Conservation (phyloP, 163 green algal species). For the Scenedesmus sp. region DNA sequence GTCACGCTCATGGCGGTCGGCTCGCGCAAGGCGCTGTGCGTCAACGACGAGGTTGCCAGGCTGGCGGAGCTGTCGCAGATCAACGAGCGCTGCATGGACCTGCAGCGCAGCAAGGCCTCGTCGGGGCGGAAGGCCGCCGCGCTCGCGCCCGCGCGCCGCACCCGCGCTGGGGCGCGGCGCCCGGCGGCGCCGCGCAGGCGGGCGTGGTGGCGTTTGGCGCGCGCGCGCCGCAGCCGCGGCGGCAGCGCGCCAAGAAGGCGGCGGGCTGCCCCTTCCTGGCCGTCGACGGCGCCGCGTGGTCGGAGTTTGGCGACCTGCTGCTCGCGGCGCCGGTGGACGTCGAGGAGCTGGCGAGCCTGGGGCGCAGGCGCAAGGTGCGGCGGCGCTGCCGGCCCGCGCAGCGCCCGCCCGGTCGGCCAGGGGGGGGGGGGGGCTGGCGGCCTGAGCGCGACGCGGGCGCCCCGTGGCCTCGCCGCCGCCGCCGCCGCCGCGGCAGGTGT, state of each 20-base stretch:
- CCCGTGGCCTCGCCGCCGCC: not conserved
- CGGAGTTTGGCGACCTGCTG: slow-evolving; percentile 63
- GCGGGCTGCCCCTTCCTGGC: slow-evolving; percentile 67
- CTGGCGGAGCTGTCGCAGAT: slow-evolving; percentile 60
- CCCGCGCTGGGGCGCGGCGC: not conserved
- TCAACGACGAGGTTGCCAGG: slow-evolving; percentile 81
- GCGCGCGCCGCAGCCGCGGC: not conserved
- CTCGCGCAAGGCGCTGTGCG: slow-evolving; percentile 73
- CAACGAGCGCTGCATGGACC: slow-evolving; percentile 93
- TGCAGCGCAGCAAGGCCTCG: slow-evolving; percentile 63
- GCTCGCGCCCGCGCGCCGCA: too few relatives aligned
- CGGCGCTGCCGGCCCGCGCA: too few relatives aligned
- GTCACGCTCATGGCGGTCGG: slow-evolving; percentile 77
- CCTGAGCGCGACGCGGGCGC: not conserved
- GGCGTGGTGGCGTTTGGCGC: slow-evolving; percentile 20
- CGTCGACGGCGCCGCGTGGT: slow-evolving; percentile 11
- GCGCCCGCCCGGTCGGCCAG: not conserved
- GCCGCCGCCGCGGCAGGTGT: slow-evolving; percentile 74
- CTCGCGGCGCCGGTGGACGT: slow-evolving; percentile 79
- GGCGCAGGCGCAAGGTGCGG: slow-evolving; percentile 32
- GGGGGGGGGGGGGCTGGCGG: too few relatives aligned
- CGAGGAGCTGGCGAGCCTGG: slow-evolving; percentile 78
- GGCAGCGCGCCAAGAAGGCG: too few relatives aligned
- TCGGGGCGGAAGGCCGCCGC: slow-evolving; percentile 11
- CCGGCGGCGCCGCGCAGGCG: not conserved